A percentile compares a stretch with the other conserved stretches of the same genome.
These are phyloP conservation scores for Penicillium canariense DNA, from an alignment of 495 filamentous ascomycete genomes.

Conservation along the genomic window DNA sequence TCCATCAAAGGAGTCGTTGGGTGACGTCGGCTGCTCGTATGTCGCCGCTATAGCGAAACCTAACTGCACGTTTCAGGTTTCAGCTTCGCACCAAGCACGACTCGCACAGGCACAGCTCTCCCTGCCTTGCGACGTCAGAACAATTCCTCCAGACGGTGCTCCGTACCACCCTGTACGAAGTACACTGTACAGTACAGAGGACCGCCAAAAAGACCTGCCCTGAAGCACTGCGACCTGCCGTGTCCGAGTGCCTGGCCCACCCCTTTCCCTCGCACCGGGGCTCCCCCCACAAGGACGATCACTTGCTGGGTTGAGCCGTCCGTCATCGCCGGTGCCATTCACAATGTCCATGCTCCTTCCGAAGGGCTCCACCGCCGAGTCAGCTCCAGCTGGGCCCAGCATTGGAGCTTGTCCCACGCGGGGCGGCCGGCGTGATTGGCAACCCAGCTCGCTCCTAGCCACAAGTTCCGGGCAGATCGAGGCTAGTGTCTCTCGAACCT, in stretches of 20 bases:
- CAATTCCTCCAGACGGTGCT: background rate
- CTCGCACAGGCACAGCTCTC: background rate
- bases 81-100: background rate
- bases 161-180: background rate
- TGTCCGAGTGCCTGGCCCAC: constrained; percentile 18
- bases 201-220: background rate
- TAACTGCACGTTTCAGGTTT: background rate
- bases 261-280: constrained; percentile 13
- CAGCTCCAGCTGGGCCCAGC: constrained; percentile 7
- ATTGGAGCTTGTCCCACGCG: constrained; percentile 26
- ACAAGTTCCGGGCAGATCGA: constrained; percentile 20
- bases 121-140: background rate
- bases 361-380: constrained; percentile 5
- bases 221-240: constrained; percentile 11
- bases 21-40: background rate
- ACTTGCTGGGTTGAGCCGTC: constrained; percentile 20
- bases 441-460: constrained; percentile 1
- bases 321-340: constrained; percentile 7
- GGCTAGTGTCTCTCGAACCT: constrained; percentile 16
- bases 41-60: background rate
- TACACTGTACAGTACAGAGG: too few relatives aligned
- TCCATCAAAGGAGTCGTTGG: background rate
- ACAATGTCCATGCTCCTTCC: background rate
- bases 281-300: constrained; percentile 20
- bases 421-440: constrained; percentile 18